Evolutionary conservation across 139 green algal species (phyloP), one percentile per base, ranked within the genome.

Genomic region (Closterium sp.): DNA sequence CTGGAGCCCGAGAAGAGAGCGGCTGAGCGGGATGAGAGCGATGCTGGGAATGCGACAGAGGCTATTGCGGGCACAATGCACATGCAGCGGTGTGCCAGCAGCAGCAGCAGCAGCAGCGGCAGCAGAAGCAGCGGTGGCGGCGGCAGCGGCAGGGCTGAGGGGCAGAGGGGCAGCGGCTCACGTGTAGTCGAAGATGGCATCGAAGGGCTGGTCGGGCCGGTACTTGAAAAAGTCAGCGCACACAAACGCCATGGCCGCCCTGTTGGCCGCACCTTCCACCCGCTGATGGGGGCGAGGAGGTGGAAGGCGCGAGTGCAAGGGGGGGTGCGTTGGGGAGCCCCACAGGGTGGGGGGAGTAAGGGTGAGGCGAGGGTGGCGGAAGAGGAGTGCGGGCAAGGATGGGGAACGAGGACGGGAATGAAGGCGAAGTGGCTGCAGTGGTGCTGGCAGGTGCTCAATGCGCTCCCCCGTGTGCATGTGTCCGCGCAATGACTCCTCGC

Each of bases 131-230:
- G 55, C 55, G 23, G 9, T 10, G 19, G 9, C 21, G 43, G 43
- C 43, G 9, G 9, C 6, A 66, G 55, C 16, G 23, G 55, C 4
- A 76, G 55, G 55, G 4, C 6, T 55, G 55, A 76, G 55, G 6
- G 36, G 36, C 36, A 28, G 55, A 76, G 55, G 4, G 55, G 36
- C 36, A 55, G 36, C 4, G 55, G 16, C 55, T 76, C 55, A 93
- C 90, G 90, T 91, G 90, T 91, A 93, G 31, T 93, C 90, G 66
- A 93, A 93, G 36, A 91, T 87, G 31, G 88, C 64, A 30, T 93
- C 34, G 43, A 93, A 93, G 21, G 87, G 90, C 30, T 36, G 12
- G 6, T 19, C 28, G 3, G 85, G 90, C 21, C 43, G 88, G 87
- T 88, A 93, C 31, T 34, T 4, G 33, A 93, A 93, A 21, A 91